These are phyloP conservation scores for Linnemannia zychae DNA, from an alignment of 192 early-diverging fungal species.

Conservation along the genomic window DNA sequence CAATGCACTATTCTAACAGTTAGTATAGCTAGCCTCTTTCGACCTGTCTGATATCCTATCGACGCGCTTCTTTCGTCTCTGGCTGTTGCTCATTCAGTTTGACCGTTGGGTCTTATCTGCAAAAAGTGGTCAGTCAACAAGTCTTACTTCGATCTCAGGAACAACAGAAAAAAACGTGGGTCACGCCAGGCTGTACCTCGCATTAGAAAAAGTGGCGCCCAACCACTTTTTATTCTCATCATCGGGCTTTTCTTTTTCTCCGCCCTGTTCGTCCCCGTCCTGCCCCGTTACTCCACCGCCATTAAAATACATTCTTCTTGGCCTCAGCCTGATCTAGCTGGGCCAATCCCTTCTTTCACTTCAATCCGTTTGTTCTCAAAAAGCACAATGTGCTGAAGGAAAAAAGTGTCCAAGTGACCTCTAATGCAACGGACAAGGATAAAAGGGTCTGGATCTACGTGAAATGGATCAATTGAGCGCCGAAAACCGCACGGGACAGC, in stretches of 20 bases:
- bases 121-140: not conserved
- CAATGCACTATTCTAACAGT: too few species aligned
- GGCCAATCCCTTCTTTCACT: too few species aligned
- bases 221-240: not conserved
- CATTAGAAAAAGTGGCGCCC: not conserved
- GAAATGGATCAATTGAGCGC: not conserved
- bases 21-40: too few species aligned
- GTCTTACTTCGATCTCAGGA: not conserved
- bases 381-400: not conserved
- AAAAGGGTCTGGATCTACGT: not conserved
- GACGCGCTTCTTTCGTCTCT: too few species aligned
- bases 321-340: not conserved
- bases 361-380: not conserved
- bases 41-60: too few species aligned
- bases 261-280: too few species aligned
- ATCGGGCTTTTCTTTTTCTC: not conserved
- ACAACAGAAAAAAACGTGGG: constrained; percentile 6
- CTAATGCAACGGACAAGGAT: not conserved
- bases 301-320: not conserved
- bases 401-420: constrained; percentile 1
- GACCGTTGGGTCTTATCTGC: not conserved
- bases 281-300: not conserved
- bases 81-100: too few species aligned
- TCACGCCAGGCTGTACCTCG: not conserved
- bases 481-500: not conserved